Evolutionary conservation across 108 stramenopile species (phyloP), one percentile per base, ranked within the genome.

Genomic region (Cylindrotheca fusiformis): DNA sequence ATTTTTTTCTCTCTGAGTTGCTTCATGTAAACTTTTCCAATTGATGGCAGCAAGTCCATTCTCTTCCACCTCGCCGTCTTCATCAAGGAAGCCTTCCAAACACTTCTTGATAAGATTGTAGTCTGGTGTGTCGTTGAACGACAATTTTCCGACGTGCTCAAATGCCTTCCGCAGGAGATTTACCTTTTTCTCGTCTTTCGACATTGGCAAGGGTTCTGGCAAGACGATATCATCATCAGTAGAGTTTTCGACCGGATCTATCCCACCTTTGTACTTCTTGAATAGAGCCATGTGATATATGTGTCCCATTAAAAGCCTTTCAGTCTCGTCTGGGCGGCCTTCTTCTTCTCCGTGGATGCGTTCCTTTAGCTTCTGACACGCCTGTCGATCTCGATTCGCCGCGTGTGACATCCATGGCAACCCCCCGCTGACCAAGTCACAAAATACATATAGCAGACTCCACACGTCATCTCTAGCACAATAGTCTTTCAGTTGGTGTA

Each of bases 331-430:
- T 22, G 25, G 46, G 14, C 57, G 51, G 23, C 76, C 79, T 31
- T 80, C 60, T 51, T 69, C 48, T 45, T 83, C 76, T 5, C 90
- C 87, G 48, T 84, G 72, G 17, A 93, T 80, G 17, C 80, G 73
- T 62, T 90, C 86, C 56, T 93, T 93, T 22, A 93, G 33, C 20
- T 74, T 76, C 28, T 83, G 84, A 74, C 91, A 93, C 12, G 70
- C 69, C 0, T 47, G 64, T 36, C 91, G 68, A 59, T 93, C 87
- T 25, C 85, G 57, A 32, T 77, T 81, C 48, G 86, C 83, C 4
- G 91, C 91, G 65, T 88, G 65, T 3, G 72, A 75, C 91, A 93
- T 93, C 91, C 91, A 93, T 4, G 91, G 91, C 49, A 93, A 57
- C 18, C 91, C 91, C 2, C 91, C 91, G 27, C 80, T 76, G 12